Conservation (phyloP, 345 rosid species). For the Heritiera fomes region DNA sequence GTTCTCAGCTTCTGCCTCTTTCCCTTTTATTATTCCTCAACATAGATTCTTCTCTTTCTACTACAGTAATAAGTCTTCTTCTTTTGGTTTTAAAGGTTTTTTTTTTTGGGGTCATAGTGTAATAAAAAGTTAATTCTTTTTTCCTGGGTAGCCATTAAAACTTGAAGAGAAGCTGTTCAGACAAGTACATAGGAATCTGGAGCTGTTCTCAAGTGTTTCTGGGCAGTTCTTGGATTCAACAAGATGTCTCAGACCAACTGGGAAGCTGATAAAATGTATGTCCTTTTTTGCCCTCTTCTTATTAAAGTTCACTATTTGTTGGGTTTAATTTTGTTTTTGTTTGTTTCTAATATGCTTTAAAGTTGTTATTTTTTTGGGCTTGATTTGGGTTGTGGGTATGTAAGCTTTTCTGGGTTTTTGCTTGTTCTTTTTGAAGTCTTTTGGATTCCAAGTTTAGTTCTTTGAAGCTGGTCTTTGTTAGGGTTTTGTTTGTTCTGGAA, state of each 20-base stretch:
- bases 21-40: constrained; percentile 5
- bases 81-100: background rate
- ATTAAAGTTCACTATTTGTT: background rate
- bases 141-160: constrained; percentile 33
- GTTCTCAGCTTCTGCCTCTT: constrained; percentile 31
- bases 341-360: background rate
- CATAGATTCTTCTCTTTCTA: constrained; percentile 41
- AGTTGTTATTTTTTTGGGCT: background rate
- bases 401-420: constrained; percentile 30
- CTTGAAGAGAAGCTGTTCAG: constrained; percentile 32
- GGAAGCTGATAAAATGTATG: constrained; percentile 99
- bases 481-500: constrained; percentile 40
- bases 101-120: background rate
- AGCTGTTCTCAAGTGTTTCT: constrained; percentile 39
- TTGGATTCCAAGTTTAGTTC: constrained; percentile 28
- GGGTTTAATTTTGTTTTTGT: background rate
- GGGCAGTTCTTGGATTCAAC: constrained; percentile 28
- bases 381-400: constrained; percentile 37
- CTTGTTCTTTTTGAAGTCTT: constrained; percentile 13
- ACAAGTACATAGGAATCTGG: constrained; percentile 41
- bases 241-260: constrained; percentile 94
- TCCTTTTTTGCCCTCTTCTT: constrained; percentile 22
- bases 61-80: constrained; percentile 10
- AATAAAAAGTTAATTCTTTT: constrained; percentile 11
- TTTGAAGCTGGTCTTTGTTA: constrained; percentile 27